phyloP scores from a whole-genome alignment of 108 stramenopile genomes.

The Aurantiochytrium sp. region DNA sequence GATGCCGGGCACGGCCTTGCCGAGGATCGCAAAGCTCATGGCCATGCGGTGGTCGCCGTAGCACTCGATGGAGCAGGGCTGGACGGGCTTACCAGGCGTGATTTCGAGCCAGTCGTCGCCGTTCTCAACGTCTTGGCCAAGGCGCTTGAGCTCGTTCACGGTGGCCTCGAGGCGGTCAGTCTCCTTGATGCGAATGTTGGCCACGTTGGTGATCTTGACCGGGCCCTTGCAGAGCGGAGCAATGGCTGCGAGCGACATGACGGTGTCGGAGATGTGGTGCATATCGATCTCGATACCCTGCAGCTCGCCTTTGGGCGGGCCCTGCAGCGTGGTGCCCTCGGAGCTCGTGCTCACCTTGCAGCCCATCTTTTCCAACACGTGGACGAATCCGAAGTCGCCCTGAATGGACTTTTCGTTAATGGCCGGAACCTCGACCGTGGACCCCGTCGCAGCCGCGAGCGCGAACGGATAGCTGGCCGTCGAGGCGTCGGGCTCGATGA shows the following conservation, averaged over 20 bases:
- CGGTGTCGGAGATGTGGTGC: slow-evolving; percentile 31
- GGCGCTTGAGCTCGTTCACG: slow-evolving; percentile 15
- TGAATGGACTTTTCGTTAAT: neutral
- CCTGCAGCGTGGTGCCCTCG: neutral
- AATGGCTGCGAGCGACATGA: slow-evolving; percentile 32
- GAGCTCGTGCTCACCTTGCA: neutral
- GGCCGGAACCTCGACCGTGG: neutral
- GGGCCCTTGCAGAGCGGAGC: neutral
- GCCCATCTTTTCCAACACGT: slow-evolving; percentile 10
- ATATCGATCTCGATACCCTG: neutral
- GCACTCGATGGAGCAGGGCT: neutral
- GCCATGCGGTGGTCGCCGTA: slow-evolving; percentile 37
- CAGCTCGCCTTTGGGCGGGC: neutral
- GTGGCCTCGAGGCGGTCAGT: slow-evolving; percentile 31
- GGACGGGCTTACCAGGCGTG: neutral
- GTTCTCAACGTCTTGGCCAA: neutral
- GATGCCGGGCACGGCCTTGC: neutral
- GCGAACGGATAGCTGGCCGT: slow-evolving; percentile 32
- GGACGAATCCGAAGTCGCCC: slow-evolving; percentile 23
- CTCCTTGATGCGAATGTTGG: slow-evolving; percentile 38
- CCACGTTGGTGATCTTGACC: neutral
- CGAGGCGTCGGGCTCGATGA: slow-evolving; percentile 31
- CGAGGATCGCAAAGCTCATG: slow-evolving; percentile 31
- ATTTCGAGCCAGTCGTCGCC: slow-evolving; percentile 13
- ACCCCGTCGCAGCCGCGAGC: slow-evolving; percentile 27